Conservation (phyloP, 2,329 filamentous ascomycete species). For the Aspergillus oerlinghausenensis region DNA sequence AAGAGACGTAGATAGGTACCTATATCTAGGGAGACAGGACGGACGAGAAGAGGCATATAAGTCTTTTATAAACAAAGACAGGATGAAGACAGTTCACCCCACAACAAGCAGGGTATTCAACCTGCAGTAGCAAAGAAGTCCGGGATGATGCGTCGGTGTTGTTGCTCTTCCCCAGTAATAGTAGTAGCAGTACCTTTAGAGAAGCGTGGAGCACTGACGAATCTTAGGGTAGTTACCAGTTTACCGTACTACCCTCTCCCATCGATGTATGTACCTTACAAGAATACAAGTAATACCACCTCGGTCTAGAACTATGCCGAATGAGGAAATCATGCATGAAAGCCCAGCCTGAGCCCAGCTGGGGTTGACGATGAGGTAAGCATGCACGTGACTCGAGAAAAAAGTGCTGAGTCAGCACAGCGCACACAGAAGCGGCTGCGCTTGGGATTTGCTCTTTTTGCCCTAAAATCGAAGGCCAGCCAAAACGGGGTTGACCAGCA, state of each 20-base stretch:
- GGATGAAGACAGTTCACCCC: slow-evolving; percentile 8
- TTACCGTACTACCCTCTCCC: neutral
- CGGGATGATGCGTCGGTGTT: slow-evolving; percentile 10
- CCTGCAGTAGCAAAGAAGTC: slow-evolving; percentile 6
- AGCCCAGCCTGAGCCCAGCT: neutral
- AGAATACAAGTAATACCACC: neutral
- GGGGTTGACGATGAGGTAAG: neutral
- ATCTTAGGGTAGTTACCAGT: neutral
- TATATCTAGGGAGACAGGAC: slow-evolving; percentile 4
- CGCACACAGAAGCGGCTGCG: slow-evolving; percentile 32
- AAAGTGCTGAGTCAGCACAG: slow-evolving; percentile 18
- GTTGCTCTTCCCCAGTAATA: slow-evolving; percentile 5
- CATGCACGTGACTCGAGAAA: slow-evolving; percentile 1
- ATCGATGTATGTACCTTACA: neutral
- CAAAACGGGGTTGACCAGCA: slow-evolving; percentile 21
- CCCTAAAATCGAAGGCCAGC: slow-evolving; percentile 21
- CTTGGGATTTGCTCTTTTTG: slow-evolving; percentile 31
- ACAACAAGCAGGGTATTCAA: slow-evolving; percentile 12
- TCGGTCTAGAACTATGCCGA: neutral
- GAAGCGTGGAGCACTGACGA: neutral
- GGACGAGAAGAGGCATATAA: neutral
- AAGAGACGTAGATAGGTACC: slow-evolving; percentile 6
- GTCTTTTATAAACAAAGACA: slow-evolving; percentile 2
- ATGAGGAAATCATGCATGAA: neutral
- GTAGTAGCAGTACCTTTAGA: neutral